phyloP scores from a whole-genome alignment of 352 stramenopile species.

The Phytophthora sp. region DNA sequence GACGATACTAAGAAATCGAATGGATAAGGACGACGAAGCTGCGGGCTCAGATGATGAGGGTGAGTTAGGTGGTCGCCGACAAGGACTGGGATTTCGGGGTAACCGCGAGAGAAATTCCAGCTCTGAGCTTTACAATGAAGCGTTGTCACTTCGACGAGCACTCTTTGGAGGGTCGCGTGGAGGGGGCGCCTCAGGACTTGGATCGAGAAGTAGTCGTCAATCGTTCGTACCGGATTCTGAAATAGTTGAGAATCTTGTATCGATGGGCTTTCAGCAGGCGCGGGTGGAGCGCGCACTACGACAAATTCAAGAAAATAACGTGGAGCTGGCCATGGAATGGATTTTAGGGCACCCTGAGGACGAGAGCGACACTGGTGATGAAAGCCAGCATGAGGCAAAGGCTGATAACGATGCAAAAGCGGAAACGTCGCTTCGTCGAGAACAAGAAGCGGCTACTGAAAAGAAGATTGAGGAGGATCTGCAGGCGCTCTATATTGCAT shows the following conservation, averaged over 20 bases:
- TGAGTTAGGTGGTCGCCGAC: constrained; percentile 37
- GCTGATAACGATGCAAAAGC: constrained; percentile 23
- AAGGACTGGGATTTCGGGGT: constrained; percentile 43
- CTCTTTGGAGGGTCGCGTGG: constrained; percentile 49
- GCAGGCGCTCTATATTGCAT: constrained; percentile 49
- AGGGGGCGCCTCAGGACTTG: constrained; percentile 13
- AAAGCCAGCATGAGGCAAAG: constrained; percentile 30
- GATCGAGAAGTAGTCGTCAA: constrained; percentile 30
- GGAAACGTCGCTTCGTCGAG: constrained; percentile 5
- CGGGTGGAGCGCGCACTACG: constrained; percentile 92
- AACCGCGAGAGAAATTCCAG: constrained; percentile 39
- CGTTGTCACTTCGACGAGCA: constrained; percentile 48
- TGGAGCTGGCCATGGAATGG: constrained; percentile 98
- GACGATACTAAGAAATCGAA: constrained; percentile 79
- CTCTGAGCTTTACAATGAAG: constrained; percentile 46
- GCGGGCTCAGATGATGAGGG: constrained; percentile 31
- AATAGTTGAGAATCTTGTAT: constrained; percentile 91
- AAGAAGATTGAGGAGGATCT: constrained; percentile 58
- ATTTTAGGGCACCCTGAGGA: constrained; percentile 91
- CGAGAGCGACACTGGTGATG: constrained; percentile 41
- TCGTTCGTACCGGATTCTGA: constrained; percentile 91
- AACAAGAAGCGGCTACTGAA: constrained; percentile 30
- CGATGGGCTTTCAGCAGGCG: constrained; percentile 95
- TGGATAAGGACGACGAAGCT: constrained; percentile 49
- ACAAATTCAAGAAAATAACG: constrained; percentile 87